Conservation (phyloP, 2,329 filamentous ascomycete genomes). For the Canariomyces notabilis region DNA sequence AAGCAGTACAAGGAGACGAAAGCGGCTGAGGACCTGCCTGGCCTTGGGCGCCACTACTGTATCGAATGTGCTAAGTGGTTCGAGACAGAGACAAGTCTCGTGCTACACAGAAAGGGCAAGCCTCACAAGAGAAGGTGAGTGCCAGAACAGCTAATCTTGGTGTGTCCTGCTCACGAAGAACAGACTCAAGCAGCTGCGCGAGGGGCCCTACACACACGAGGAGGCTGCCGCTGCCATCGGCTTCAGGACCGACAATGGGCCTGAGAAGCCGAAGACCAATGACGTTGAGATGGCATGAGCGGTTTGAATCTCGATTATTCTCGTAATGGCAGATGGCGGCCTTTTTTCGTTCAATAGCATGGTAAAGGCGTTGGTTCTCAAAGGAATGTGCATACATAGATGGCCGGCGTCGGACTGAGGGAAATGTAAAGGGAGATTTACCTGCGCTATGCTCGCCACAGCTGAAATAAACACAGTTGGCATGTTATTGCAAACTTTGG, state of each 20-base stretch:
- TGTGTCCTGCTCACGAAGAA: too few relatives aligned
- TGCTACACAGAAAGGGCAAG: slow-evolving; percentile 76
- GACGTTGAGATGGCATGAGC: slow-evolving; percentile 36
- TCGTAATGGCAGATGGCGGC: not conserved
- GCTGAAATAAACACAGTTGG: too few relatives aligned
- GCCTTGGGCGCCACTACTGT: slow-evolving; percentile 81
- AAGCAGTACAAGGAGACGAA: slow-evolving; percentile 73
- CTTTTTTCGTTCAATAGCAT: too few relatives aligned
- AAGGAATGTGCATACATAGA: too few relatives aligned
- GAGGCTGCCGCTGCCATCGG: slow-evolving; percentile 78
- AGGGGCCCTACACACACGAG: slow-evolving; percentile 81
- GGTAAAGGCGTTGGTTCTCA: slow-evolving; percentile 12
- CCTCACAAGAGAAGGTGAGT: slow-evolving; percentile 82
- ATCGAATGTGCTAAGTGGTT: slow-evolving; percentile 95
- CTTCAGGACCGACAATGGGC: slow-evolving; percentile 62
- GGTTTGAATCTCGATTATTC: not conserved
- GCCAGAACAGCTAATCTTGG: too few relatives aligned
- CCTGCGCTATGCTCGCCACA: too few relatives aligned
- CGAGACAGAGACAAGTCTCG: slow-evolving; percentile 73
- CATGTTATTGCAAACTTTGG: not conserved
- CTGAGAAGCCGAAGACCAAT: slow-evolving; percentile 39
- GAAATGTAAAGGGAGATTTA: too few relatives aligned
- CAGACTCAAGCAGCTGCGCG: slow-evolving; percentile 75
- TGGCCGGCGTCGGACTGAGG: slow-evolving; percentile 6
- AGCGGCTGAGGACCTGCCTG: slow-evolving; percentile 79